phyloP scores from a whole-genome alignment of 331 rosid species.

The Dryas integrifolia region DNA sequence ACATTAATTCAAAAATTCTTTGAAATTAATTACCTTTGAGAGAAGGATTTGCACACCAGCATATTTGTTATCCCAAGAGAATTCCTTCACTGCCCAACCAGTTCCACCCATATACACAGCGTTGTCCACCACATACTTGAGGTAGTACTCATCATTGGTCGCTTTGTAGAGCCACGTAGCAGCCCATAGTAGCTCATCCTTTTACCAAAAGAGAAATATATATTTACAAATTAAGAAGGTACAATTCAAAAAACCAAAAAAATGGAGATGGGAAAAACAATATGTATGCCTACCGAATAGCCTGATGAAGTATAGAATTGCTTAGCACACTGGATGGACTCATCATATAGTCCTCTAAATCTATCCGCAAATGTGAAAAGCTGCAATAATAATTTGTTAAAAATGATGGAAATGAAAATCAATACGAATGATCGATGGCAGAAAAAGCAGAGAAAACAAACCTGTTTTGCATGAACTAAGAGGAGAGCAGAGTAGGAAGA shows the following conservation, averaged over 20 bases:
- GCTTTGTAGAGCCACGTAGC: conserved; percentile 69
- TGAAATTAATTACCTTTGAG: conserved; percentile 46
- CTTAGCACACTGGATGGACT: conserved; percentile 47
- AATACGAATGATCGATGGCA: not conserved
- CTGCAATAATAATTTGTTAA: conserved; percentile 29
- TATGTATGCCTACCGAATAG: conserved; percentile 36
- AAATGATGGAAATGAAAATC: not conserved
- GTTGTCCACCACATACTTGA: conserved; percentile 67
- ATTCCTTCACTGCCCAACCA: conserved; percentile 71
- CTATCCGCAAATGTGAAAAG: conserved; percentile 76
- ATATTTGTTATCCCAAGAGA: conserved; percentile 89
- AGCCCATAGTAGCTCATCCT: conserved; percentile 86
- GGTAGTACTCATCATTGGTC: conserved; percentile 63
- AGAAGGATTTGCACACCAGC: conserved; percentile 76
- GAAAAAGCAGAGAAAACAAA: not conserved
- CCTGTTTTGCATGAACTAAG: conserved; percentile 75
- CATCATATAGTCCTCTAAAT: conserved; percentile 71
- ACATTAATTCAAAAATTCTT: not conserved
- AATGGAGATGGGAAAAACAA: not conserved
- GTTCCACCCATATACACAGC: conserved; percentile 76
- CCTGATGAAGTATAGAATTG: conserved; percentile 69
- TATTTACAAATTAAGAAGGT: not conserved
- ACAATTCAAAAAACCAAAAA: not conserved
- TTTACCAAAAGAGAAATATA: not conserved
- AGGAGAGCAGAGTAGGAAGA: conserved; percentile 67